Evolutionary conservation across 2,329 filamentous ascomycete species (phyloP).

Genomic region (Bipolaris victoriae): DNA sequence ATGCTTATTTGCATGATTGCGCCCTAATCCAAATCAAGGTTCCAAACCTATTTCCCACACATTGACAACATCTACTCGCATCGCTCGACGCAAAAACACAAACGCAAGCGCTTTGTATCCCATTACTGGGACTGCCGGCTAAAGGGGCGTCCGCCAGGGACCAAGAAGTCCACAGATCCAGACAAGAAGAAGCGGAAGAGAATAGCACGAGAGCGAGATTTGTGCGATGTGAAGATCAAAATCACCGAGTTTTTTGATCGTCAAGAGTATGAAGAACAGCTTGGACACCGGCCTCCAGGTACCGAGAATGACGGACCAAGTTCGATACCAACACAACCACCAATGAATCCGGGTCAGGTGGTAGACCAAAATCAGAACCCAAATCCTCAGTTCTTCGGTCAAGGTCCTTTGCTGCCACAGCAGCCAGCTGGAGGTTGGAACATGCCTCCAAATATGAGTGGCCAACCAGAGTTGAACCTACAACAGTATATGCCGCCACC

Average conservation of each 20-base stretch:
- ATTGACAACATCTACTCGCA: constrained; percentile 86
- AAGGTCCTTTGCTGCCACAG: constrained; percentile 21
- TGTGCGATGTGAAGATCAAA: constrained; percentile 89
- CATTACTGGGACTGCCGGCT: constrained; percentile 86
- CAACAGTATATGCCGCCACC: constrained; percentile 19
- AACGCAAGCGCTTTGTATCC: constrained; percentile 80
- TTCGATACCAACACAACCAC: constrained; percentile 9
- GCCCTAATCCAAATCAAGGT: constrained; percentile 56
- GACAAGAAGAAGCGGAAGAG: constrained; percentile 84
- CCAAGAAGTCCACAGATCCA: constrained; percentile 78
- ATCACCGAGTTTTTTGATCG: constrained; percentile 78
- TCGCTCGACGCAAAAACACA: constrained; percentile 79
- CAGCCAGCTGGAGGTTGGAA: constrained; percentile 32
- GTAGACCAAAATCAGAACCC: constrained; percentile 16
- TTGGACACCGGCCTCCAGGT: constrained; percentile 35
- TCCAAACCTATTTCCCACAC: constrained; percentile 81
- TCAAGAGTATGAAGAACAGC: constrained; percentile 46
- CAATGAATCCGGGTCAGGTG: constrained; percentile 4
- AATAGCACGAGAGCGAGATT: constrained; percentile 72
- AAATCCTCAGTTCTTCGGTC: constrained; percentile 32
- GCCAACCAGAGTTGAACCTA: constrained; percentile 24
- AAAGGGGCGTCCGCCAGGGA: constrained; percentile 79
- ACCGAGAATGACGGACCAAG: constrained; percentile 18
- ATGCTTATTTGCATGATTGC: not conserved
- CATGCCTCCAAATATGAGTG: constrained; percentile 26